Conservation (phyloP, 345 rosid genomes). For the Erysimum cheiranthoides region DNA sequence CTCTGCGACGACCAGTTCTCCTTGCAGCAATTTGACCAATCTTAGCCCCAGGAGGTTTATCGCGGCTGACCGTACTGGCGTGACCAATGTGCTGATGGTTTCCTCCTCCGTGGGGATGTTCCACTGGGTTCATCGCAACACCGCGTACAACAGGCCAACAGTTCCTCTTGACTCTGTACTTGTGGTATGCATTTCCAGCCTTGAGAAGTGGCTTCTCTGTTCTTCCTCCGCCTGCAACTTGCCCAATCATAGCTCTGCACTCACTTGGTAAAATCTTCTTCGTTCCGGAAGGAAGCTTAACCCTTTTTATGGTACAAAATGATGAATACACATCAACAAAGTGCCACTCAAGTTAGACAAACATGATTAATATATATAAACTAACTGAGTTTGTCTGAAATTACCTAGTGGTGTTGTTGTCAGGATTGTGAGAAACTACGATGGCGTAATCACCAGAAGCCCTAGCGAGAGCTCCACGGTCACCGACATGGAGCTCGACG, state of each 20-base stretch:
- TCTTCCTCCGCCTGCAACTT: constrained; percentile 78
- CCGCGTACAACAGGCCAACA: constrained; percentile 80
- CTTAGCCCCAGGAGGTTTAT: constrained; percentile 64
- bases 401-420: constrained; percentile 49
- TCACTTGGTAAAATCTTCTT: constrained; percentile 65
- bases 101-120: constrained; percentile 86
- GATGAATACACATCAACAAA: not conserved
- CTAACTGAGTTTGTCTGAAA: not conserved
- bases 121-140: constrained; percentile 83
- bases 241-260: constrained; percentile 73
- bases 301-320: constrained; percentile 35
- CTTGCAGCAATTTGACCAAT: constrained; percentile 68
- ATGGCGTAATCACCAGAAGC: constrained; percentile 50
- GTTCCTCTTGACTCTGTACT: constrained; percentile 70
- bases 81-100: constrained; percentile 83
- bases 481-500: constrained; percentile 38
- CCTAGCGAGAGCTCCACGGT: constrained; percentile 61
- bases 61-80: constrained; percentile 68
- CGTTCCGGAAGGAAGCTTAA: constrained; percentile 73
- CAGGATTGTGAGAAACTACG: constrained; percentile 33
- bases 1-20: constrained; percentile 71
- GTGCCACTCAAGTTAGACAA: constrained; percentile 1
- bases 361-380: not conserved
- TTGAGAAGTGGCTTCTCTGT: constrained; percentile 78
- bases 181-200: constrained; percentile 76